phyloP scores from a whole-genome alignment of 1,284 basidiomycete species.

The Phylloporus gajari region DNA sequence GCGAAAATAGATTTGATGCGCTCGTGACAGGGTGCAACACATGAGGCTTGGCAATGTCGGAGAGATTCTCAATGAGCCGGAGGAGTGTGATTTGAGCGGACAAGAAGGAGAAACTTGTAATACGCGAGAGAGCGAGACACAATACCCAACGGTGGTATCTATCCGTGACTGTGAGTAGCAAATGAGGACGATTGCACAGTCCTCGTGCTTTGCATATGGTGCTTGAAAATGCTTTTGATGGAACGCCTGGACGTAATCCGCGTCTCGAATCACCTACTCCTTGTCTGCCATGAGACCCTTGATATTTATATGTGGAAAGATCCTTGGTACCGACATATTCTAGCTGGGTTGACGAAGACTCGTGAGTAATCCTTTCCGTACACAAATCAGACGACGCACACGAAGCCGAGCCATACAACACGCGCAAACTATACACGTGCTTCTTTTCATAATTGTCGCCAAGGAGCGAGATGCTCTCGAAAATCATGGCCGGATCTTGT shows the following conservation, averaged over 20 bases:
- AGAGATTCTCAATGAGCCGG: no score
- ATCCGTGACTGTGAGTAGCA: conserved; percentile 20
- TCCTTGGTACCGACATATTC: conserved; percentile 86
- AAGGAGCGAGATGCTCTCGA: conserved; percentile 70
- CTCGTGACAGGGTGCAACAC: conserved; percentile 73
- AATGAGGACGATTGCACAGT: not conserved
- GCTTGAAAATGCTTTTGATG: conserved; percentile 75
- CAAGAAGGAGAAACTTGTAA: conserved; percentile 67
- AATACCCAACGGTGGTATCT: conserved; percentile 82
- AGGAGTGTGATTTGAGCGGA: conserved; percentile 64
- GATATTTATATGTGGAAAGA: conserved; percentile 74
- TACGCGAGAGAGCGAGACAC: conserved; percentile 87
- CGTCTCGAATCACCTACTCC: conserved; percentile 79
- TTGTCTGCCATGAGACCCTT: conserved; percentile 62
- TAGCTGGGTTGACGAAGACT: conserved; percentile 59
- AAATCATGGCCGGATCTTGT: conserved; percentile 72
- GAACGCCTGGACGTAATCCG: conserved; percentile 68
- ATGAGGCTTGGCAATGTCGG: no score
- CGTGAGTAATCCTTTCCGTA: conserved; percentile 16
- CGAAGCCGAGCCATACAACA: conserved; percentile 79
- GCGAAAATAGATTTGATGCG: conserved; percentile 56
- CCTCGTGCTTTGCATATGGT: conserved; percentile 65
- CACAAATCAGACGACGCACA: conserved; percentile 54
- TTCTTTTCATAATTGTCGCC: conserved; percentile 53
- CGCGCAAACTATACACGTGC: conserved; percentile 84